Conservation (phyloP, 345 rosid genomes). For the Psidium friedrichsthalianum region DNA sequence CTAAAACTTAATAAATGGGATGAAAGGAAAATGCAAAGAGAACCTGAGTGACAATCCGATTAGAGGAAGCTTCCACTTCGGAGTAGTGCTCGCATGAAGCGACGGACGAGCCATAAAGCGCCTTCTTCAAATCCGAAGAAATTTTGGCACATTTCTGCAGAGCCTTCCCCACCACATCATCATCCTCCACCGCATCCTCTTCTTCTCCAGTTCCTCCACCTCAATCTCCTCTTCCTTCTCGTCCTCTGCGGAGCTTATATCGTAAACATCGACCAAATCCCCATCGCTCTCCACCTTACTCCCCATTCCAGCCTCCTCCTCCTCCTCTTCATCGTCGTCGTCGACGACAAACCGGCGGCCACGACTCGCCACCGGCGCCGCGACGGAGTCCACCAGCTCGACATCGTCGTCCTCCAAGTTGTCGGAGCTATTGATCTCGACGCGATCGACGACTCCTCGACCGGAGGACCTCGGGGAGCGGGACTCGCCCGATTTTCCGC, state of each 20-base stretch:
- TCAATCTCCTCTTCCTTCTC: slow-evolving; percentile 12
- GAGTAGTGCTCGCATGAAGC: slow-evolving; percentile 63
- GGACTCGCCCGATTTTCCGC: slow-evolving; percentile 8
- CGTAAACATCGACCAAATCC: slow-evolving; percentile 31
- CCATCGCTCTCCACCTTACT: slow-evolving; percentile 11
- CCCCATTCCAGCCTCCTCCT: slow-evolving; percentile 2
- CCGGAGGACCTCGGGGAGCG: neutral
- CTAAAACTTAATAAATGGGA: neutral
- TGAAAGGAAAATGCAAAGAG: neutral
- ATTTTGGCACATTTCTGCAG: slow-evolving; percentile 80
- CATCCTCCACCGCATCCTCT: slow-evolving; percentile 17
- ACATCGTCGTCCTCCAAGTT: slow-evolving; percentile 40
- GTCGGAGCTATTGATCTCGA: slow-evolving; percentile 19
- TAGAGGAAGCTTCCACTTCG: slow-evolving; percentile 76
- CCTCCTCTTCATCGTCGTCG: slow-evolving; percentile 36
- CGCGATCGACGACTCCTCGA: slow-evolving; percentile 36
- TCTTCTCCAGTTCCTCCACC: slow-evolving; percentile 4
- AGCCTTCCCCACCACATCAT: slow-evolving; percentile 83
- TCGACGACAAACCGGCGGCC: slow-evolving; percentile 69
- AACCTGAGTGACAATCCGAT: slow-evolving; percentile 85
- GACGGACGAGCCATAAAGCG: slow-evolving; percentile 64
- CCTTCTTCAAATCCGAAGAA: slow-evolving; percentile 62
- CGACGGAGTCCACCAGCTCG: slow-evolving; percentile 4
- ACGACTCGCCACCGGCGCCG: slow-evolving; percentile 10
- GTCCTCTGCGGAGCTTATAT: slow-evolving; percentile 38